phyloP scores from a whole-genome alignment of 2,329 filamentous ascomycete genomes.

The Ophiostoma montium region DNA sequence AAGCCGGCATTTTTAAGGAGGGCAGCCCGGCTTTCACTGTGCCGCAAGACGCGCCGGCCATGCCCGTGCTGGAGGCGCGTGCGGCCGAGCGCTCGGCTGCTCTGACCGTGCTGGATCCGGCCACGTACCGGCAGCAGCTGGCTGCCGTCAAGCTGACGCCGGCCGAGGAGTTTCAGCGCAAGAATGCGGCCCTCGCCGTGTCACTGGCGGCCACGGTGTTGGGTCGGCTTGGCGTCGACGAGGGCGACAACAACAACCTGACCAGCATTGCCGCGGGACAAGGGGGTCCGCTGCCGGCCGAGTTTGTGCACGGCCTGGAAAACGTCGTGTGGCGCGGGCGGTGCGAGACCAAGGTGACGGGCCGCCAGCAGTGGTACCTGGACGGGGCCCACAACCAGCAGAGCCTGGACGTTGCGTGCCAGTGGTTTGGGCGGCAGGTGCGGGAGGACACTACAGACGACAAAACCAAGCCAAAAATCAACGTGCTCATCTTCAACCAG shows the following conservation, averaged over 20 bases:
- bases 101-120: conserved; percentile 13
- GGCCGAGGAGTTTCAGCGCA: conserved; percentile 13
- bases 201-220: conserved; percentile 27
- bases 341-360: conserved; percentile 48
- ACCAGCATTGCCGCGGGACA: background rate
- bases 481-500: conserved; percentile 77
- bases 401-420: conserved; percentile 60
- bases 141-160: conserved; percentile 9
- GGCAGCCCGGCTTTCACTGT: conserved; percentile 45
- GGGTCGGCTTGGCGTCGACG: conserved; percentile 32
- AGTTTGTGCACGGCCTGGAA: conserved; percentile 52
- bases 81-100: conserved; percentile 31
- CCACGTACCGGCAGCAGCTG: conserved; percentile 4
- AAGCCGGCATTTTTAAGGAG: conserved; percentile 53
- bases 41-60: conserved; percentile 27
- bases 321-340: conserved; percentile 58
- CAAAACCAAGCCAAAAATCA: background rate
- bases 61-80: conserved; percentile 34
- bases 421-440: conserved; percentile 52
- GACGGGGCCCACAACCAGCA: conserved; percentile 84
- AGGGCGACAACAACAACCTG: conserved; percentile 19
- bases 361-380: conserved; percentile 57
- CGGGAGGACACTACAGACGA: background rate
- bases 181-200: conserved; percentile 18
- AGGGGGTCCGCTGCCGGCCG: conserved; percentile 26